phyloP scores from a whole-genome alignment of 495 filamentous ascomycete genomes.

The Penicillium dipodomyicola region DNA sequence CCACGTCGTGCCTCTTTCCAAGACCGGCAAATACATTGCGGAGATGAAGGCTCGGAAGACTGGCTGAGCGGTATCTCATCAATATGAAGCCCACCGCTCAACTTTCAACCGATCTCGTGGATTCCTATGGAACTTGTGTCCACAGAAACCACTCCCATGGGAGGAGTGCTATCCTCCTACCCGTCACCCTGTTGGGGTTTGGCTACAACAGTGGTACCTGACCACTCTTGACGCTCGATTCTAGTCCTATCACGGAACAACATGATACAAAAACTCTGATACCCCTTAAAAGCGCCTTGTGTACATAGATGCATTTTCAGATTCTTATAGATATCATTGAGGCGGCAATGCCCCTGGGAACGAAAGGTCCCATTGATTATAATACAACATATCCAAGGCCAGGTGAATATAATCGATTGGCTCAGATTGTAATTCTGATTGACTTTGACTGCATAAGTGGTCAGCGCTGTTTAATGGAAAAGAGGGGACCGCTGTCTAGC shows the following conservation, averaged over 20 bases:
- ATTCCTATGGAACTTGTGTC: neutral
- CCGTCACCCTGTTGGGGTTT: neutral
- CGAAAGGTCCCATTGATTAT: neutral
- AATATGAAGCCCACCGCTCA: neutral
- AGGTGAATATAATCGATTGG: neutral
- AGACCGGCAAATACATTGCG: constrained; percentile 68
- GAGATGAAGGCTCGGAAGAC: constrained; percentile 73
- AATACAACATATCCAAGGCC: neutral
- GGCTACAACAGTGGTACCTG: neutral
- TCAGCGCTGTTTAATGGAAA: neutral
- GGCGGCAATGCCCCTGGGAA: neutral
- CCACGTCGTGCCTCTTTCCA: constrained; percentile 69
- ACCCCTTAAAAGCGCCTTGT: constrained; percentile 10
- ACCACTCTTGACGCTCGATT: neutral
- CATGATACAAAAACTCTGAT: constrained; percentile 6
- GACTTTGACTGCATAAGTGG: neutral
- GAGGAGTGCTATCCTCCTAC: neutral
- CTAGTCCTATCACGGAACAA: neutral
- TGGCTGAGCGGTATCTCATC: constrained; percentile 14
- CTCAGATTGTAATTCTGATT: neutral
- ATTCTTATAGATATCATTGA: constrained; percentile 11
- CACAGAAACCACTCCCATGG: neutral
- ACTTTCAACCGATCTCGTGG: neutral
- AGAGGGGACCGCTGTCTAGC: neutral
- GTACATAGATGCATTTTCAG: constrained; percentile 15